A percentile compares a stretch with the other conserved stretches of the same genome.
Conservation (phyloP, 1,284 basidiomycete genomes). For the Moniliella sp. region DNA sequence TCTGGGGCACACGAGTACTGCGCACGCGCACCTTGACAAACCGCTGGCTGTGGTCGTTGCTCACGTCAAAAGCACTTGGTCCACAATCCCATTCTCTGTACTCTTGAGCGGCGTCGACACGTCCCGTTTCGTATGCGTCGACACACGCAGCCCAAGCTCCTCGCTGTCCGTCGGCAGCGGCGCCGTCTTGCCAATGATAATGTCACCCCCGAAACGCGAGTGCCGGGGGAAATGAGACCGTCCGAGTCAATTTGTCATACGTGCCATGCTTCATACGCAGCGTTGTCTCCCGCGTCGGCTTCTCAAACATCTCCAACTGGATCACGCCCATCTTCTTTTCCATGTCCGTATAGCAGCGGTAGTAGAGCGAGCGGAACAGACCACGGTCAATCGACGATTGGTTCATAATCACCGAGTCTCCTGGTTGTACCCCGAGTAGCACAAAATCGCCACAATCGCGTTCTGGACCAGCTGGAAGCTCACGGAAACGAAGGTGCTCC, state of each 20-base stretch:
- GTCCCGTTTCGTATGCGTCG: constrained; percentile 71
- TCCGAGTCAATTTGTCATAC: constrained; percentile 95
- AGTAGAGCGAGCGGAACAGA: constrained; percentile 93
- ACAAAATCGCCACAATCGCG: too few relatives aligned
- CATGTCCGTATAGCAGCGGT: constrained; percentile 83
- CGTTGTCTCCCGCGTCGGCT: constrained; percentile 76
- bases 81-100: constrained; percentile 89
- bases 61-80: constrained; percentile 96
- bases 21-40: constrained; percentile 95
- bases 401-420: constrained; percentile 99
- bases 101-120: constrained; percentile 92
- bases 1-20: constrained; percentile 84
- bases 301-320: constrained; percentile 69
- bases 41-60: constrained; percentile 68
- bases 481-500: constrained; percentile 93
- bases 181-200: constrained; percentile 96
- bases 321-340: constrained; percentile 90
- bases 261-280: constrained; percentile 92
- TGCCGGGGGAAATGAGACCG: constrained; percentile 81
- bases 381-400: constrained; percentile 94
- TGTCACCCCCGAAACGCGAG: constrained; percentile 83
- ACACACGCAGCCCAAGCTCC: constrained; percentile 79
- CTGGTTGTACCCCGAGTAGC: too few relatives aligned
- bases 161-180: constrained; percentile 88
- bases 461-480: constrained; percentile 90